Conservation (phyloP, 176 grass and related monocot genomes). For the Oryza meyeriana region DNA sequence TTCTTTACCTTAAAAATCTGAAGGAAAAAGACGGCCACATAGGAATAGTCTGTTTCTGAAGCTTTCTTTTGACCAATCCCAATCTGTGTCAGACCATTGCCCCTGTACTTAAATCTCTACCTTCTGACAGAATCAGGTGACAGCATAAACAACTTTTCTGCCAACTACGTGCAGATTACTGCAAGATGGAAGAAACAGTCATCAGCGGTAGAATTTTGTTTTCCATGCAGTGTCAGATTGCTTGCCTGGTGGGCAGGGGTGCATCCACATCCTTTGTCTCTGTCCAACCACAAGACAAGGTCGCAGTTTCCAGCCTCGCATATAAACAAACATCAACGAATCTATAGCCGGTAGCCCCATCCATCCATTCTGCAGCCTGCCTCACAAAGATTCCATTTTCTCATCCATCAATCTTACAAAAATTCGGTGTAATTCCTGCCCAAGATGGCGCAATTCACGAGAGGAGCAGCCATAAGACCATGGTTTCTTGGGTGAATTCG, state of each 20-base stretch:
- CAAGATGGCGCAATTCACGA: not conserved
- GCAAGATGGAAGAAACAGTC: not conserved
- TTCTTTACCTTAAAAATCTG: not conserved
- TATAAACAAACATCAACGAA: not conserved
- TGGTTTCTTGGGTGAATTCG: not conserved
- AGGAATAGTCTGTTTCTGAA: not conserved
- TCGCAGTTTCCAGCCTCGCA: not conserved
- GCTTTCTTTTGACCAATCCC: not conserved
- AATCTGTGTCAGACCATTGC: not conserved
- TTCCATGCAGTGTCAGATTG: not conserved
- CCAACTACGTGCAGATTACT: not conserved
- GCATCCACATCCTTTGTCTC: constrained; percentile 12
- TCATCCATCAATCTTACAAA: not conserved
- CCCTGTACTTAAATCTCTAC: not conserved
- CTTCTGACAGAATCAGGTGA: not conserved
- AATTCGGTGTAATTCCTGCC: not conserved
- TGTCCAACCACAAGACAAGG: not conserved
- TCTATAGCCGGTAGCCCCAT: not conserved
- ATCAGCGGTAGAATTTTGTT: not conserved
- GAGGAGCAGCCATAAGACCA: not conserved
- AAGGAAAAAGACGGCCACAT: not conserved
- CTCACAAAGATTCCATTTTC: constrained; percentile 7
- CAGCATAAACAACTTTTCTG: not conserved
- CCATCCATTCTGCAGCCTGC: not conserved
- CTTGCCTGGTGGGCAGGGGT: not conserved